phyloP scores from a whole-genome alignment of 208 protist genomes.

The Acanthamoeba castellanii region DNA sequence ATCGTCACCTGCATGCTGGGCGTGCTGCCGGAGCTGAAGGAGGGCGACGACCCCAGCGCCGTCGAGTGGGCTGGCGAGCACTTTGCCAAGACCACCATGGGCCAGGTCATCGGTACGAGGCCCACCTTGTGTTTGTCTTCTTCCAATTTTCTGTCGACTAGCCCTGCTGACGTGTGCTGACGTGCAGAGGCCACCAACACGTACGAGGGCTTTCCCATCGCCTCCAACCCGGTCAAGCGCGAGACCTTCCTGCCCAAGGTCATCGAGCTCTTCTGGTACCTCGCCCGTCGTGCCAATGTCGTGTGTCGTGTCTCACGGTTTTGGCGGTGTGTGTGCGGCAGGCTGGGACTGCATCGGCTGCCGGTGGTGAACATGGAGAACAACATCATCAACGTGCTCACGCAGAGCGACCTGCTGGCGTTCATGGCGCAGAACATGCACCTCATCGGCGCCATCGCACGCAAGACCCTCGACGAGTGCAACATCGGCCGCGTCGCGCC shows the following conservation, averaged over 20 bases:
- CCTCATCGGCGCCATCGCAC: constrained; percentile 27
- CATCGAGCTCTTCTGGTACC: constrained; percentile 67
- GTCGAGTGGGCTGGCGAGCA: constrained; percentile 25
- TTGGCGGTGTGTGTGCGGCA: not conserved
- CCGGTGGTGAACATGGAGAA: constrained; percentile 63
- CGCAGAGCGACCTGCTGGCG: constrained; percentile 47
- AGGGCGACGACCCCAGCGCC: not conserved
- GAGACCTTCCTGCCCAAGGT: constrained; percentile 63
- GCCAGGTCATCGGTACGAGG: constrained; percentile 31
- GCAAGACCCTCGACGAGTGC: constrained; percentile 49
- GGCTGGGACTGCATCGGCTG: constrained; percentile 38
- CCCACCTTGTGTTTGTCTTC: not conserved
- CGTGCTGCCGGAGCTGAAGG: constrained; percentile 3
- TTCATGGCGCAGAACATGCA: constrained; percentile 75
- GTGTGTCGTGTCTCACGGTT: too few relatives aligned
- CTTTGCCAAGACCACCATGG: constrained; percentile 61
- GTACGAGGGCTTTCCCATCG: constrained; percentile 58
- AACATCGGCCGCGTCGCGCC: constrained; percentile 36
- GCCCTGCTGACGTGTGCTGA: too few relatives aligned
- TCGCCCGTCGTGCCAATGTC: not conserved
- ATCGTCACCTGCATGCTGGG: constrained; percentile 70
- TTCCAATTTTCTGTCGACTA: not conserved
- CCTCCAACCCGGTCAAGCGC: constrained; percentile 45
- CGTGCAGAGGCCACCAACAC: constrained; percentile 63
- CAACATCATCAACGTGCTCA: constrained; percentile 74